phyloP scores from a whole-genome alignment of 2,329 filamentous ascomycete genomes.

The Plectosphaerella cucumerina region DNA sequence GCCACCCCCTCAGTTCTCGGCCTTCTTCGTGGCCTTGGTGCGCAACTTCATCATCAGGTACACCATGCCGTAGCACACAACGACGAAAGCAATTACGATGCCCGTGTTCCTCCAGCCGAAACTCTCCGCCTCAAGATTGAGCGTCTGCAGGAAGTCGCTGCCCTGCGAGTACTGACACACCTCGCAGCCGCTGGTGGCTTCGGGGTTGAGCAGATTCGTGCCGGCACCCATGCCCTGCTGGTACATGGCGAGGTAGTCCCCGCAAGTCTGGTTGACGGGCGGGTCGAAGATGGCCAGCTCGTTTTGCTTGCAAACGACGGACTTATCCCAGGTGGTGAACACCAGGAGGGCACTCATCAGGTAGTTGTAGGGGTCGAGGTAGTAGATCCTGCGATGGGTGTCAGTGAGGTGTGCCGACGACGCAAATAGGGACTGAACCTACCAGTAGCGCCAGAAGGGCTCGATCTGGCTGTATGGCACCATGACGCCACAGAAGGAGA shows the following conservation, averaged over 20 bases:
- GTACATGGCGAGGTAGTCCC: conserved; percentile 51
- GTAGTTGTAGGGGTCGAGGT: conserved; percentile 58
- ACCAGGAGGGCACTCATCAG: conserved; percentile 52
- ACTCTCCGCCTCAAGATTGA: conserved; percentile 58
- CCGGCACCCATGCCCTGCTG: conserved; percentile 39
- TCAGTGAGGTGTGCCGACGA: too few species aligned
- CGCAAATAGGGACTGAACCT: too few species aligned
- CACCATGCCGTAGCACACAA: conserved; percentile 47
- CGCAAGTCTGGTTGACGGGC: conserved; percentile 49
- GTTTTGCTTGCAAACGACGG: conserved; percentile 38
- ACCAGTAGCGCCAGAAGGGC: conserved; percentile 22
- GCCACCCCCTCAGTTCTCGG: too few species aligned
- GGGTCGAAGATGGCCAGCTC: conserved; percentile 52
- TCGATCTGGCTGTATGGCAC: conserved; percentile 17
- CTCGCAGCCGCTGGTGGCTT: conserved; percentile 48
- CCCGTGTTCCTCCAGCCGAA: conserved; percentile 65
- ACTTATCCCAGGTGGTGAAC: conserved; percentile 43
- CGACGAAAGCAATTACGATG: conserved; percentile 52
- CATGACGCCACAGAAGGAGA: conserved; percentile 23
- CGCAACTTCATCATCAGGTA: conserved; percentile 43
- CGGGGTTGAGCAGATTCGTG: conserved; percentile 55
- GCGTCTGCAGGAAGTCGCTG: conserved; percentile 52
- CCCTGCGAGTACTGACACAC: conserved; percentile 59
- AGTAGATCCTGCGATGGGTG: too few species aligned
- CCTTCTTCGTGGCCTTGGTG: conserved; percentile 44